Evolutionary conservation across 495 filamentous ascomycete genomes (phyloP), one percentile per base, ranked within the genome.

Genomic region (Terfezia claveryi): DNA sequence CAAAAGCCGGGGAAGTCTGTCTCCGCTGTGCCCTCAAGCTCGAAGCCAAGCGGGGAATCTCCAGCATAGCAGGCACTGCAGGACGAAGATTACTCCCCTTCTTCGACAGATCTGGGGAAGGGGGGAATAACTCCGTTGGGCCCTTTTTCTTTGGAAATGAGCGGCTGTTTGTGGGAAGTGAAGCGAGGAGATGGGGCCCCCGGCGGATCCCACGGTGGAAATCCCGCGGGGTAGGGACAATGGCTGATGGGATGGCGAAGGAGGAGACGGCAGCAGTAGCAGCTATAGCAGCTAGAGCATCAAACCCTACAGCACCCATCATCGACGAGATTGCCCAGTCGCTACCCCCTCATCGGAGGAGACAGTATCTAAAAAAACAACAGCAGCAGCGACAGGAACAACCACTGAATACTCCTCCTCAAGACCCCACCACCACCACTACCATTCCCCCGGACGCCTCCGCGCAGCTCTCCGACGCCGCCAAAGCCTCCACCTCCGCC

Each of bases 381-480:
- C 27, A 32, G 27, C 27, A 46, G 41, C 41, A 14, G 41, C 41
- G 1, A 20, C 41, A 14, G 4, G 41, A 14, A 9, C 41, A 14
- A 4, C 41, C 41, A 46, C 41, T 4, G 8, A 32, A 32, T 32
- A 14, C 41, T 46, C 41, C 41, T 46, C 50, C 27, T 32, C 27
- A 32, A 52, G 50, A n/a, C n/a, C n/a, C n/a, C n/a, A n/a, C 0
- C 17, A 6, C n/a, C 14, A n/a, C 50, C 50, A 10, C 12, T 2
- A 62, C 68, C 38, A 73, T 92, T 10, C 81, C 88, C 4, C 82
- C 74, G 41, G 87, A 95, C 69, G 87, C 88, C 16, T 92, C 88
- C 8, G 81, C 85, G 23, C 75, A 78, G 56, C 74, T 95, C 46
- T 82, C 88, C 9, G 76, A 76, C 32, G 67, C 77, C 38, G 78